These are phyloP conservation scores for Saccharomycopsis phalli DNA, from an alignment of 1,139 yeast species.

Conservation along the genomic window DNA sequence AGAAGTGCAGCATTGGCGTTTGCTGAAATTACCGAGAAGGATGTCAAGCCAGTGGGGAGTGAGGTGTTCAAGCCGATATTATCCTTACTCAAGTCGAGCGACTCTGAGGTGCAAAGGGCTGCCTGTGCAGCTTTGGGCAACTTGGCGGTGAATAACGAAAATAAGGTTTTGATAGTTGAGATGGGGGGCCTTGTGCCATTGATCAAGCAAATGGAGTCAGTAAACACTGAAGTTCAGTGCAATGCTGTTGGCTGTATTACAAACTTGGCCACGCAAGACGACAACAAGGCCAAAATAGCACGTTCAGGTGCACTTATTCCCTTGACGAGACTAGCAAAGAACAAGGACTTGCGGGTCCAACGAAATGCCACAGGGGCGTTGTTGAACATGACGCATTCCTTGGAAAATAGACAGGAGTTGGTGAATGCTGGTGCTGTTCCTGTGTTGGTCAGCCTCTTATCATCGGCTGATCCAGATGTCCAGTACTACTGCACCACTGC, in stretches of 20 bases:
- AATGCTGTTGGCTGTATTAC: conserved; percentile 99
- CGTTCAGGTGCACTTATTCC: conserved; percentile 96
- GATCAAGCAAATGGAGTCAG: conserved; percentile 94
- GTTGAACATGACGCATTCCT: conserved; percentile 95
- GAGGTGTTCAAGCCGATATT: conserved; percentile 91
- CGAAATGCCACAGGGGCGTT: conserved; percentile 98
- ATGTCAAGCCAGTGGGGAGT: conserved; percentile 79
- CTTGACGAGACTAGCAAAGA: conserved; percentile 84
- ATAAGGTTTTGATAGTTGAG: conserved; percentile 85
- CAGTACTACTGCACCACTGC: conserved; percentile 99
- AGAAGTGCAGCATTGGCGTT: conserved; percentile 97
- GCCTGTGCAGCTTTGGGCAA: conserved; percentile 98
- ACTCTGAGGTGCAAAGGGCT: conserved; percentile 93
- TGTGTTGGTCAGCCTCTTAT: conserved; percentile 78
- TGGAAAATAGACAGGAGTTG: conserved; percentile 91
- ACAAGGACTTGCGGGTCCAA: conserved; percentile 92
- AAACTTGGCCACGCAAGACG: conserved; percentile 97
- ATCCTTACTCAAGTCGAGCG: conserved; percentile 75
- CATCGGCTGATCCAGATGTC: conserved; percentile 89
- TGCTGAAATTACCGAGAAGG: conserved; percentile 97
- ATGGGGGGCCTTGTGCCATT: conserved; percentile 97
- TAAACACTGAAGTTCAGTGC: conserved; percentile 96
- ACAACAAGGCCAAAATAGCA: conserved; percentile 91
- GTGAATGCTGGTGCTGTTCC: conserved; percentile 99
- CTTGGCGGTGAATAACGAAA: conserved; percentile 91